phyloP scores from a whole-genome alignment of 2,329 filamentous ascomycete genomes.

The Aspergillus luchuensis region DNA sequence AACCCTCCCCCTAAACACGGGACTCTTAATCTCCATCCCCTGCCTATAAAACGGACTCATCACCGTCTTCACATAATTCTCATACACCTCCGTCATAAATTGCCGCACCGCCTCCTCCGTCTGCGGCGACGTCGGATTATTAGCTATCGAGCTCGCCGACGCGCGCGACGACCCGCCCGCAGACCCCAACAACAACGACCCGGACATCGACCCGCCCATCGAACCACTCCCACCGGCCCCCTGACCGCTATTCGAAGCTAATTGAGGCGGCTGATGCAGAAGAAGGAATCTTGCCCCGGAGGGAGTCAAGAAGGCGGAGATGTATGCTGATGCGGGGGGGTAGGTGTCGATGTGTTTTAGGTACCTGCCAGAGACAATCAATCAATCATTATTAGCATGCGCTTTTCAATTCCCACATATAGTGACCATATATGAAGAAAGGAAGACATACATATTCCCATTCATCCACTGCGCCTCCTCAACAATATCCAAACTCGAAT shows the following conservation, averaged over 20 bases:
- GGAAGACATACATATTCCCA: constrained; percentile 67
- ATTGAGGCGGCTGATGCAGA: constrained; percentile 73
- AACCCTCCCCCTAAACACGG: constrained; percentile 80
- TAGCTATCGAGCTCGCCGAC: constrained; percentile 70
- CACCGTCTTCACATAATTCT: constrained; percentile 92
- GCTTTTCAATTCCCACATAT: neutral
- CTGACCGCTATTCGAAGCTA: constrained; percentile 37
- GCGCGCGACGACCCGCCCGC: constrained; percentile 38
- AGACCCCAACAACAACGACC: constrained; percentile 27
- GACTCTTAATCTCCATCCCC: constrained; percentile 82
- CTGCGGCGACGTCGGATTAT: constrained; percentile 83
- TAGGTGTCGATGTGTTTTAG: constrained; percentile 96
- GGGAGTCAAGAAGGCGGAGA: constrained; percentile 91
- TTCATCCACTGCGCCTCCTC: constrained; percentile 95
- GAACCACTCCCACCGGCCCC: no score
- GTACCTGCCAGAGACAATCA: constrained; percentile 62
- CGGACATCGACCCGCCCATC: constrained; percentile 11
- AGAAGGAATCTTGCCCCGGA: constrained; percentile 93
- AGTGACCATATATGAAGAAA: no score
- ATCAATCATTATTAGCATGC: neutral
- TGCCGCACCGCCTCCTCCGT: constrained; percentile 94
- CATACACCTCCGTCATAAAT: constrained; percentile 95
- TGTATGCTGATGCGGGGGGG: constrained; percentile 78
- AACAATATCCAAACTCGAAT: constrained; percentile 89
- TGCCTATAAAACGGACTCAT: constrained; percentile 96